Evolutionary conservation across 129 eudicot genomes (phyloP).

Genomic region (Flaveria robusta): DNA sequence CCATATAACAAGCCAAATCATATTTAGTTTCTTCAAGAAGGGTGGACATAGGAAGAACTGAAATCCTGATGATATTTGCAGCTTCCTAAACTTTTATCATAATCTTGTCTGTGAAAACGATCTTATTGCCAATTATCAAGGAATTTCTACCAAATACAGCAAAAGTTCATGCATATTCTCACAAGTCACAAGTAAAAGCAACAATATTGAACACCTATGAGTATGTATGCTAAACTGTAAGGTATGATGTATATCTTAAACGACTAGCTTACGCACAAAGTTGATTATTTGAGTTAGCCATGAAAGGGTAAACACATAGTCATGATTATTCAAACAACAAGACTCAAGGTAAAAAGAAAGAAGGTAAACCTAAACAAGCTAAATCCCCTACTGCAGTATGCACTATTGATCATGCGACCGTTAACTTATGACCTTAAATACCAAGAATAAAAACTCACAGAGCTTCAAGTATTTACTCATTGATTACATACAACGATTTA

Average conservation of each 20-base stretch:
- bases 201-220: not conserved
- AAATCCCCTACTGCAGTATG: conserved; percentile 33
- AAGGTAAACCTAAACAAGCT: conserved; percentile 21
- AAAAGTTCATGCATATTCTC: not conserved
- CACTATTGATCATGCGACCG: conserved; percentile 30
- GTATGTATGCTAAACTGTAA: not conserved
- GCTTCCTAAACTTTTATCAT: not conserved
- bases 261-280: conserved; percentile 26
- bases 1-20: not conserved
- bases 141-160: not conserved
- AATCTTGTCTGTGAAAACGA: not conserved
- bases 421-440: conserved; percentile 25
- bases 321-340: conserved; percentile 28
- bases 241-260: conserved; percentile 14
- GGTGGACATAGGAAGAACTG: not conserved
- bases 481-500: conserved; percentile 33
- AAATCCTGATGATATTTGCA: conserved; percentile 27
- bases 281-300: conserved; percentile 23
- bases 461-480: conserved; percentile 36
- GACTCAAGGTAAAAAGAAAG: conserved; percentile 14
- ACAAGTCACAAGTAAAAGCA: not conserved
- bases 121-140: not conserved
- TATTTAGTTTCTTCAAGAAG: not conserved
- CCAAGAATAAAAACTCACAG: conserved; percentile 1
- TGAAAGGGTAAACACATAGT: conserved; percentile 26